Evolutionary conservation across 306 rosid species (phyloP).

Genomic region (Hippophae rhamnoides): DNA sequence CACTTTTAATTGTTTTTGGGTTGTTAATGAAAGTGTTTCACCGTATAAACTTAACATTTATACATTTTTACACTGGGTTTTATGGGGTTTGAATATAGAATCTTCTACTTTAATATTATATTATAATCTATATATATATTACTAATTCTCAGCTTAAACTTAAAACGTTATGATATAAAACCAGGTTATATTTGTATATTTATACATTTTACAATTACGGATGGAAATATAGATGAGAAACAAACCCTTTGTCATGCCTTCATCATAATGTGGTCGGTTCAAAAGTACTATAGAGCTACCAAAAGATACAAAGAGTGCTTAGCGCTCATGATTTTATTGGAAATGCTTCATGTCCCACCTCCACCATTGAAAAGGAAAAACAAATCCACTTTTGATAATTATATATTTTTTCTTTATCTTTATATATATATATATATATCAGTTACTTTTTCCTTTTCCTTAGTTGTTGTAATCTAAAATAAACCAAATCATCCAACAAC

Average conservation of each 20-base stretch:
- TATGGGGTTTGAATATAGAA: too few relatives aligned
- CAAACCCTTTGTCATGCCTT: slow-evolving; percentile 16
- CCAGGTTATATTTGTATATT: neutral
- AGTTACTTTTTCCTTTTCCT: slow-evolving; percentile 1
- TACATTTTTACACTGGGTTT: too few relatives aligned
- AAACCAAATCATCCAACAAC: slow-evolving; percentile 7
- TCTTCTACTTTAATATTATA: too few relatives aligned
- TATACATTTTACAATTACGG: slow-evolving; percentile 23
- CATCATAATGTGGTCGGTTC: slow-evolving; percentile 50
- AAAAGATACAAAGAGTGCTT: slow-evolving; percentile 47
- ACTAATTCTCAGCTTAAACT: too few relatives aligned
- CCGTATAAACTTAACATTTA: too few relatives aligned
- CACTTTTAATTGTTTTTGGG: too few relatives aligned
- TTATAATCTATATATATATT: too few relatives aligned
- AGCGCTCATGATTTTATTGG: slow-evolving; percentile 56
- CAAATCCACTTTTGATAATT: slow-evolving; percentile 7
- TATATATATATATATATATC: slow-evolving; percentile 7
- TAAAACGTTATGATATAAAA: neutral
- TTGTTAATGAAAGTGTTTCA: too few relatives aligned
- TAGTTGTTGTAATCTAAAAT: neutral
- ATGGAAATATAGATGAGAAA: slow-evolving; percentile 24
- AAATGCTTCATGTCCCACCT: slow-evolving; percentile 39
- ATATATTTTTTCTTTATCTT: slow-evolving; percentile 7
- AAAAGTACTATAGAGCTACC: slow-evolving; percentile 31
- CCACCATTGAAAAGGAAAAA: slow-evolving; percentile 12